Evolutionary conservation across 108 stramenopile species (phyloP).

Genomic region (Cyclotella cryptica): DNA sequence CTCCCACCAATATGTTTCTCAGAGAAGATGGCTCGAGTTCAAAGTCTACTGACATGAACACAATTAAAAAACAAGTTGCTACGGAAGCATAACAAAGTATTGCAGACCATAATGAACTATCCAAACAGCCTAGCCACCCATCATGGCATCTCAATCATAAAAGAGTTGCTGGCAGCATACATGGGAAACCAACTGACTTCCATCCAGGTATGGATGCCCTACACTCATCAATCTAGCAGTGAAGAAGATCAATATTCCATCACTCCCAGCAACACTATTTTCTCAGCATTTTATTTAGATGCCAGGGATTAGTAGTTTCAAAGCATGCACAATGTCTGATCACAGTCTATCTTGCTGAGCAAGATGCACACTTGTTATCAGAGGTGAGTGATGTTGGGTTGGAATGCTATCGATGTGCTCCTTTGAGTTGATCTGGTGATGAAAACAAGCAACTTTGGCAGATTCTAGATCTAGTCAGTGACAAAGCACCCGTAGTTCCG

Average conservation of each 20-base stretch:
- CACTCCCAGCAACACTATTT: constrained; percentile 46
- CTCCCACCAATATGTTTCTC: too few relatives aligned
- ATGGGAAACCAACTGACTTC: background rate
- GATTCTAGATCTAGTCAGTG: constrained; percentile 24
- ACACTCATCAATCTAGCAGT: constrained; percentile 61
- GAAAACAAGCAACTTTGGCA: constrained; percentile 7
- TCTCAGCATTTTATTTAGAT: constrained; percentile 78
- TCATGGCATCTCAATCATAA: constrained; percentile 75
- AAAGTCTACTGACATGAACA: too few relatives aligned
- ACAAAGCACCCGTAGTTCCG: constrained; percentile 21
- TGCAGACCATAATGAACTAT: too few relatives aligned
- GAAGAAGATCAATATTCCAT: constrained; percentile 69
- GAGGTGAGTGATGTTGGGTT: constrained; percentile 66
- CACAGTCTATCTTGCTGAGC: constrained; percentile 65
- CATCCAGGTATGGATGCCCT: constrained; percentile 1
- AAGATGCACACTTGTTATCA: constrained; percentile 46
- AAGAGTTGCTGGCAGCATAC: constrained; percentile 45
- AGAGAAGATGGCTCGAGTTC: too few relatives aligned
- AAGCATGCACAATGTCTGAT: constrained; percentile 87
- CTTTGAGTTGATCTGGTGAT: background rate
- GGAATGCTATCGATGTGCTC: constrained; percentile 65
- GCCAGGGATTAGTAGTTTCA: constrained; percentile 73
- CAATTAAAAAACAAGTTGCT: too few relatives aligned
- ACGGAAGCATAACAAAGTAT: too few relatives aligned
- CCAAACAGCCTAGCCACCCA: too few relatives aligned